Conservation (phyloP, 1,284 basidiomycete genomes). For the Coniophora puteana region DNA sequence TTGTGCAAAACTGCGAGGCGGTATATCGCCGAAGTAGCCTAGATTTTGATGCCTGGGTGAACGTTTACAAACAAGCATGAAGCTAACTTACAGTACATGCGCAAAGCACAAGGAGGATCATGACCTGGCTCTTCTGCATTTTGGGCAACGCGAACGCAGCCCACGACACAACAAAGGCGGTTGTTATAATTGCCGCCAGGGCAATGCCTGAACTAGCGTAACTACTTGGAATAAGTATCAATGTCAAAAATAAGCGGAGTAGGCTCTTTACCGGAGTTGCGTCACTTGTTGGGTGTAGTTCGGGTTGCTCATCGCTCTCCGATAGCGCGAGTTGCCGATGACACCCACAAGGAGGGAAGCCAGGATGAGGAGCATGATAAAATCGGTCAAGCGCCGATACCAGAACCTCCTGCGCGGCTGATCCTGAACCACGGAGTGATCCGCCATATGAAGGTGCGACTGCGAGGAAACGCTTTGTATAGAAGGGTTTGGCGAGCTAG, state of each 20-base stretch:
- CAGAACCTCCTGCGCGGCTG: conserved; percentile 22
- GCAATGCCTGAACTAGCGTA: conserved; percentile 22
- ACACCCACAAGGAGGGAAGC: conserved; percentile 20
- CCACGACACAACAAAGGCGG: conserved; percentile 9
- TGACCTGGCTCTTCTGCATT: conserved; percentile 6
- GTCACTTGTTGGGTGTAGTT: conserved; percentile 16
- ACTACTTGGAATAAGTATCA: conserved; percentile 9
- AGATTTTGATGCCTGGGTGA: not conserved
- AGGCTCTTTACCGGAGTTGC: not conserved
- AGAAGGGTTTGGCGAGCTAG: conserved; percentile 10
- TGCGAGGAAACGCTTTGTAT: conserved; percentile 5
- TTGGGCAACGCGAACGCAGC: conserved; percentile 9
- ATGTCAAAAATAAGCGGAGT: not conserved
- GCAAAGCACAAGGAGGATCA: conserved; percentile 8
- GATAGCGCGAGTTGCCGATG: conserved; percentile 24
- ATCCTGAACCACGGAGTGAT: conserved; percentile 14
- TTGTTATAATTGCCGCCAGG: conserved; percentile 16
- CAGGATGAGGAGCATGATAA: conserved; percentile 17
- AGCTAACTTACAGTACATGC: conserved; percentile 8
- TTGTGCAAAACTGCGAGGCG: conserved; percentile 37
- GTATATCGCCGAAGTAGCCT: conserved; percentile 31
- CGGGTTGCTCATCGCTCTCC: conserved; percentile 12
- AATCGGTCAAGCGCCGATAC: conserved; percentile 25
- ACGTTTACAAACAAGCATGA: conserved; percentile 6
- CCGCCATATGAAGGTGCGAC: conserved; percentile 5